Evolutionary conservation across 192 early-diverging fungal genomes (phyloP).

Genomic region (Piromyces sp.): DNA sequence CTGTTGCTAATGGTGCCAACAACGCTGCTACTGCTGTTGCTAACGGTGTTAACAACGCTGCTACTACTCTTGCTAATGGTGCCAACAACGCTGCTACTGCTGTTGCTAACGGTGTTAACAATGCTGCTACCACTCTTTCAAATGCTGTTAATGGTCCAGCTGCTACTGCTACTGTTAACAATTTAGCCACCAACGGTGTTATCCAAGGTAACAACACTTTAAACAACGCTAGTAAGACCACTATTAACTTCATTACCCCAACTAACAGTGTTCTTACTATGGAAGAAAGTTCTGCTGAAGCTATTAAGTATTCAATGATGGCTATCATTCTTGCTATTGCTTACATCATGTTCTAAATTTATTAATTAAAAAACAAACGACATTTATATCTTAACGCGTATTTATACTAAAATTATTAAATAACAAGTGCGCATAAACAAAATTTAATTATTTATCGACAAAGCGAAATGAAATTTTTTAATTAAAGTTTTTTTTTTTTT

Average conservation of each 20-base stretch:
- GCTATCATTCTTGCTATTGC: not conserved
- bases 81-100: not conserved
- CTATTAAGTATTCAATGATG: not conserved
- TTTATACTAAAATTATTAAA: no score
- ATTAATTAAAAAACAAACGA: not conserved
- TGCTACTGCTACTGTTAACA: not conserved
- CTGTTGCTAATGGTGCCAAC: not conserved
- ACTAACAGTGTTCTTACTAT: not conserved
- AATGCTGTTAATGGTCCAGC: not conserved
- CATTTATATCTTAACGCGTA: no score
- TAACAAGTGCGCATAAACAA: no score
- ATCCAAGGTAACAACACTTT: not conserved
- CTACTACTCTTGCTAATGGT: not conserved
- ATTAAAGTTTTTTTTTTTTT: no score
- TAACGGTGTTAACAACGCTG: no score
- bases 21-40: no score
- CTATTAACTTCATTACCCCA: not conserved
- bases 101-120: not conserved
- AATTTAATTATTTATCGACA: no score
- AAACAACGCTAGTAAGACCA: not conserved
- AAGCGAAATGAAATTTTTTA: no score
- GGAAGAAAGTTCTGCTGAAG: not conserved
- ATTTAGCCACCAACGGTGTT: not conserved
- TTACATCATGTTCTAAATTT: not conserved
- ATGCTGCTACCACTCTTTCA: not conserved